phyloP scores from a whole-genome alignment of 495 filamentous ascomycete genomes.

The Hypoxylon fuscum region DNA sequence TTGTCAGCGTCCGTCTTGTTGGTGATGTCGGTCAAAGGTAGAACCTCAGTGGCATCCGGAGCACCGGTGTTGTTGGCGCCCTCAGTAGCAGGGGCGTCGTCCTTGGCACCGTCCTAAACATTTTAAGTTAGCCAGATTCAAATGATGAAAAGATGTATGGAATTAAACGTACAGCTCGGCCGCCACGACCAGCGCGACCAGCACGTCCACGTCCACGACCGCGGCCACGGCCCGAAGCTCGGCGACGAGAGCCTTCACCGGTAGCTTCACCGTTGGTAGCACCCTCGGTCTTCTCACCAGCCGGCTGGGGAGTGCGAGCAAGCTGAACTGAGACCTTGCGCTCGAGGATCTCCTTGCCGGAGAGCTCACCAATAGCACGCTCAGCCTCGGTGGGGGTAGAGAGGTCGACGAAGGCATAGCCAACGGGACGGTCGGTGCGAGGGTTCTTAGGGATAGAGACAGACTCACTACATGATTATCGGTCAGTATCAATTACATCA shows the following conservation, averaged over 20 bases:
- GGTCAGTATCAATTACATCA: slow-evolving; percentile 37
- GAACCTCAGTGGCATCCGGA: slow-evolving; percentile 54
- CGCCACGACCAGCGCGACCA: slow-evolving; percentile 78
- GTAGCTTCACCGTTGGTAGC: slow-evolving; percentile 72
- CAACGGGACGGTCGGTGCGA: slow-evolving; percentile 96
- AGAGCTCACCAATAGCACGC: slow-evolving; percentile 91
- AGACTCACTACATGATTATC: slow-evolving; percentile 75
- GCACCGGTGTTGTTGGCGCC: slow-evolving; percentile 54
- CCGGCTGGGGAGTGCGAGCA: slow-evolving; percentile 93
- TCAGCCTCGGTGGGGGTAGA: slow-evolving; percentile 93
- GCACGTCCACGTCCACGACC: slow-evolving; percentile 77
- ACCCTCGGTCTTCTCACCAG: slow-evolving; percentile 77
- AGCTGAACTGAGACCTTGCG: slow-evolving; percentile 99
- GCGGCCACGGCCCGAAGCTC: slow-evolving; percentile 75
- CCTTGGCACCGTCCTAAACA: slow-evolving; percentile 56
- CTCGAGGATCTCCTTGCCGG: slow-evolving; percentile 94
- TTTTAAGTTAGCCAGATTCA: slow-evolving; percentile 25
- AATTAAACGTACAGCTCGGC: slow-evolving; percentile 71
- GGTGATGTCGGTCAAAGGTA: slow-evolving; percentile 64
- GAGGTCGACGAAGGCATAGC: slow-evolving; percentile 98
- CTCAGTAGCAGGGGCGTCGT: slow-evolving; percentile 52
- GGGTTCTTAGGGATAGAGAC: slow-evolving; percentile 99
- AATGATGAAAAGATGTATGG: neutral
- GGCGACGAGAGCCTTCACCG: slow-evolving; percentile 79
- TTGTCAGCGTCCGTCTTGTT: slow-evolving; percentile 55